Evolutionary conservation across 306 rosid genomes (phyloP).

Genomic region (Bauhinia variegata): DNA sequence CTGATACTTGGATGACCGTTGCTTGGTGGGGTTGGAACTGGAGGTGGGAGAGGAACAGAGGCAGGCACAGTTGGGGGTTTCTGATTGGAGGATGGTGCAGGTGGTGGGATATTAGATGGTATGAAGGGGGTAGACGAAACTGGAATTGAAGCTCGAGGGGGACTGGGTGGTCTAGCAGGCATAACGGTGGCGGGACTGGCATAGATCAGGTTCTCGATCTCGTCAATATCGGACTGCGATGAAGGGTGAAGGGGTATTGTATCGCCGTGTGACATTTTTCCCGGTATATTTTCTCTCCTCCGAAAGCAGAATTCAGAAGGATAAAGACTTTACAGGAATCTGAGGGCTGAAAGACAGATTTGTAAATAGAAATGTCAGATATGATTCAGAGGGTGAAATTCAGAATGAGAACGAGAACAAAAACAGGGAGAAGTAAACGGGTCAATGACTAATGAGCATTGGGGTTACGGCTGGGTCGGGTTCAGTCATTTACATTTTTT

Average conservation of each 20-base stretch:
- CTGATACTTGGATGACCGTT: constrained; percentile 38
- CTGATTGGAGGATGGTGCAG: constrained; percentile 30
- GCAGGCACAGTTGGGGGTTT: constrained; percentile 45
- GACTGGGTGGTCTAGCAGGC: constrained; percentile 75
- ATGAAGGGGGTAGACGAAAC: constrained; percentile 62
- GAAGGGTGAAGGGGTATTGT: constrained; percentile 88
- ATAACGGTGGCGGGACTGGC: constrained; percentile 71
- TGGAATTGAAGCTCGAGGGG: constrained; percentile 89
- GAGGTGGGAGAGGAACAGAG: constrained; percentile 46
- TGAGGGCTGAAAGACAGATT: neutral
- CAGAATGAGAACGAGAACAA: neutral
- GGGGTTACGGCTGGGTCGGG: too few relatives aligned
- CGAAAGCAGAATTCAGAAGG: constrained; percentile 27
- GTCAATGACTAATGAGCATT: neutral
- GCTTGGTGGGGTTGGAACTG: constrained; percentile 23
- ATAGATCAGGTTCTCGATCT: constrained; percentile 94
- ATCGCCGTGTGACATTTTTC: constrained; percentile 85
- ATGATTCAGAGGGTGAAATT: neutral
- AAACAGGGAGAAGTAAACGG: neutral
- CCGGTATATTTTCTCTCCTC: constrained; percentile 9
- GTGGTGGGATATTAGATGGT: constrained; percentile 39
- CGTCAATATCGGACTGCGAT: constrained; percentile 96
- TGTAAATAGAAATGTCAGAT: neutral
- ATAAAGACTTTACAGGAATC: too few relatives aligned
- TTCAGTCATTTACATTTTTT: too few relatives aligned